Base-by-base conservation (phyloP, 2,329 filamentous ascomycete genomes). In the Thelonectria rubi region DNA sequence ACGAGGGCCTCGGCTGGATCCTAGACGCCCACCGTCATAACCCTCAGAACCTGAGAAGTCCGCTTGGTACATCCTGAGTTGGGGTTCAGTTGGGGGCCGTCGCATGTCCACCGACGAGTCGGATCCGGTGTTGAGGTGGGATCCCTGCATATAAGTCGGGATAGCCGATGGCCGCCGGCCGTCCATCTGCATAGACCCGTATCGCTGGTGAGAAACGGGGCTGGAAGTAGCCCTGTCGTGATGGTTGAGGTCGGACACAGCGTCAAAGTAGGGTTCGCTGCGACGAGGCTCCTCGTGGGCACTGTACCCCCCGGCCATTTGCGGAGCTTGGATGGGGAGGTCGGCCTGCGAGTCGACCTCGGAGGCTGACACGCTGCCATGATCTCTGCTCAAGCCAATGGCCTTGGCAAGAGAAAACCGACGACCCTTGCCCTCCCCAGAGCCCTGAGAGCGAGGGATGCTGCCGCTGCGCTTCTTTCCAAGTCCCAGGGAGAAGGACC, bases 391-490 rank as follows among this genome's bases (percentile, higher is more conserved):
- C 67, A 88, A 77, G 8, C 86, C 86, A 63, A 92, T 88, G 1
- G 85, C 82, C 72, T 87, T 90, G 3, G 88, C 82, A 24, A 94
- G 81, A 12, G 91, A 93, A 75, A 93, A 93, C 40, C 91, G 85
- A 58, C 88, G 83, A 32, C 81, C 79, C 48, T 80, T 82, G 77
- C 84, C 88, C 77, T 90, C 83, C 60, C 81, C 74, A 69, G 87
- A 81, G 46, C 74, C 78, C 69, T 87, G 85, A 5, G 85, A 87
- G 12, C 84, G 86, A 32, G 72, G 70, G 54, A 90, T 85, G 72
- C 88, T 88, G 63, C 90, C 89, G 70, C 88, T 91, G 64, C 84
- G 82, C 80, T 91, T 93, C 80, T 88, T 91, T 42, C 86, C 86
- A 17, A 91, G 82, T 2, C 86, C 88, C 48, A 91, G 79, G 1